phyloP scores from a whole-genome alignment of 1,139 yeast genomes.

The Chernovozyma sophiae-reginae region DNA sequence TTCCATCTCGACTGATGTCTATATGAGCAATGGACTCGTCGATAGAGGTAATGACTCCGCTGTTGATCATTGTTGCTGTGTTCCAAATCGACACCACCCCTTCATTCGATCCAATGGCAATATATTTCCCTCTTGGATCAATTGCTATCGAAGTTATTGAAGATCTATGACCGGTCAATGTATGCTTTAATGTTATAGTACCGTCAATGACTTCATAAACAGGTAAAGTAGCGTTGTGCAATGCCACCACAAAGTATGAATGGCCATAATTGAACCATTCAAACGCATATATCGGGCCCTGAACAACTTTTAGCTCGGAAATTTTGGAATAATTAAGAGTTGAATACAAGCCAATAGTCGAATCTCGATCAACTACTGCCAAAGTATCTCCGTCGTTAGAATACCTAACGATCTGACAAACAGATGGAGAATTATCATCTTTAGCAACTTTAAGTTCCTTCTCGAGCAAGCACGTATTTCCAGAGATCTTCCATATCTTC shows the following conservation, averaged over 20 bases:
- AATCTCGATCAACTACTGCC: conserved; percentile 43
- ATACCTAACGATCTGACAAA: conserved; percentile 37
- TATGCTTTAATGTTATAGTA: conserved; percentile 24
- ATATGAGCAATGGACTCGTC: conserved; percentile 48
- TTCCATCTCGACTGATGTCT: conserved; percentile 44
- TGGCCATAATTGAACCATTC: conserved; percentile 34
- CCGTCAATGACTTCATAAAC: conserved; percentile 17
- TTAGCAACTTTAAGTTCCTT: conserved; percentile 27
- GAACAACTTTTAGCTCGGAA: conserved; percentile 16
- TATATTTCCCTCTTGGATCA: conserved; percentile 55
- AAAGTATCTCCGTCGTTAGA: conserved; percentile 53
- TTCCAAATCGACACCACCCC: conserved; percentile 68
- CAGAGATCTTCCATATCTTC: conserved; percentile 51
- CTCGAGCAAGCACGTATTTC: conserved; percentile 32
- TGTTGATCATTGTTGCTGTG: conserved; percentile 41
- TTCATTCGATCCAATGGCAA: conserved; percentile 65
- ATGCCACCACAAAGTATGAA: conserved; percentile 32
- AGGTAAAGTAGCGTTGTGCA: conserved; percentile 32
- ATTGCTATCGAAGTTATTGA: conserved; percentile 47
- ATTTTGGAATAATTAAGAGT: conserved; percentile 22
- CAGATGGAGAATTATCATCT: conserved; percentile 8
- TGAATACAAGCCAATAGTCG: conserved; percentile 23
- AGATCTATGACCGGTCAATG: conserved; percentile 46
- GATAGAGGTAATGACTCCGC: conserved; percentile 38
- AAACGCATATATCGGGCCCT: conserved; percentile 33